Evolutionary conservation across 2,329 filamentous ascomycete genomes (phyloP), one percentile per base, ranked within the genome.

Genomic region (Colletotrichum trifolii): DNA sequence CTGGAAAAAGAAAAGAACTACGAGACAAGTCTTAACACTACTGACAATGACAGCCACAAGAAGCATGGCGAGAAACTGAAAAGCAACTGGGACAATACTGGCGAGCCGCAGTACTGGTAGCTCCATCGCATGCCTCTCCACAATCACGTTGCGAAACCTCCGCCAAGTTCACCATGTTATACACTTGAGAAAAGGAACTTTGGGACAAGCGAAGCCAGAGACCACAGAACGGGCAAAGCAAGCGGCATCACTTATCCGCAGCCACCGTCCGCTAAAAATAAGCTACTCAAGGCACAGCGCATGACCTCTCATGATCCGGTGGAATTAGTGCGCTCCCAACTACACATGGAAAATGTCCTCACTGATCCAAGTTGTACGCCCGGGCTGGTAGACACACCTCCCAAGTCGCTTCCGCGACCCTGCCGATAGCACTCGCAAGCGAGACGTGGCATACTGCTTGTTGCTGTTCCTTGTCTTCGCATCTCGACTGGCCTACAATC

Each of bases 201-300:
- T 56, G n/a, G 6, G 6, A 12, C 11, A 12, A n/a, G 12, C 40
- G 38, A 13, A 42, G 10, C n/a, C n/a, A 58, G 45, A 40, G 50
- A 39, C 17, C 48, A 48, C 17, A 17, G 50, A 5, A 39, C 57
- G 34, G 17, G 42, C 36, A 54, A 63, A 64, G 58, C 36, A 62
- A 52, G 48, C 58, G 58, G 62, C 58, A 56, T 33, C 46, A 34
- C 38, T 54, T 49, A 54, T 42, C 64, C 64, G 64, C 54, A 64
- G 53, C 49, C 54, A 66, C 48, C 39, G 43, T 10, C 50, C 54
- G 33, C 64, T 64, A 54, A 53, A 54, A 64, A 59, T 54, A 66
- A 66, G 60, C 48, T 46, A 49, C 43, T 64, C 38, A 8, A 54
- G 39, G 33, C 47, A 43, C 34, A 40, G 45, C 12, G 64, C 40